Conservation (phyloP, 2,329 filamentous ascomycete species). For the Colletotrichum aenigma region DNA sequence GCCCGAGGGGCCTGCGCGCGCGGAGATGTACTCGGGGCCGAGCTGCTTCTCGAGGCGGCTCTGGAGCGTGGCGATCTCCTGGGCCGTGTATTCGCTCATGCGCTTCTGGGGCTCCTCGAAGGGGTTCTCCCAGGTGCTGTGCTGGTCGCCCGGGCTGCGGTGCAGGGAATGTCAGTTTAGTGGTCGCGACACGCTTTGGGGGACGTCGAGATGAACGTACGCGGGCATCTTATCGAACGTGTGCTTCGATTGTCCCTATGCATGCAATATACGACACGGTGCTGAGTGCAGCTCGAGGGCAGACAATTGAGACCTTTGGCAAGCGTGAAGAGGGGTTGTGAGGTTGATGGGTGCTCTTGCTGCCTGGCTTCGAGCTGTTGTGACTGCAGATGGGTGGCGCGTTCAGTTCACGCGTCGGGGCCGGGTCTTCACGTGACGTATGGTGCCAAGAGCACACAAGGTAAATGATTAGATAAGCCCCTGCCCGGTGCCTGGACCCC, state of each 20-base stretch:
- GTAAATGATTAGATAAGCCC: background rate
- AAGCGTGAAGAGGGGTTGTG: background rate
- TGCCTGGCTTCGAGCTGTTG: background rate
- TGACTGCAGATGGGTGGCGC: background rate
- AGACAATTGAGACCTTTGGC: background rate
- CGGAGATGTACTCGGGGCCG: conserved; percentile 93
- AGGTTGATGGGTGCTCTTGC: background rate
- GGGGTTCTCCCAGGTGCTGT: conserved; percentile 70
- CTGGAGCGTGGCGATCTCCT: conserved; percentile 87
- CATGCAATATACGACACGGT: background rate
- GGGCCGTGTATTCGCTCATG: conserved; percentile 83
- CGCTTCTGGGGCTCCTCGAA: conserved; percentile 75
- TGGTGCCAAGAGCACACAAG: background rate
- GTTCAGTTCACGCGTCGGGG: conserved; percentile 14
- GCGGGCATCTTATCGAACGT: conserved; percentile 43
- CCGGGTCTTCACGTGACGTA: conserved; percentile 19
- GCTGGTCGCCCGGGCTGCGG: conserved; percentile 71
- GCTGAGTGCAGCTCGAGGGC: background rate
- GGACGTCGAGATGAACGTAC: conserved; percentile 32
- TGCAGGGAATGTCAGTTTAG: conserved; percentile 6
- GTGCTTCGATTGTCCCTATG: background rate
- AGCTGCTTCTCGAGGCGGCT: conserved; percentile 89
- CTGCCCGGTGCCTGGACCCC: background rate
- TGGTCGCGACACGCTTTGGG: background rate
- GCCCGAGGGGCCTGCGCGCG: conserved; percentile 81